Base-by-base conservation (phyloP, 2,329 filamentous ascomycete species). In the Cladobotryum protrusum region DNA sequence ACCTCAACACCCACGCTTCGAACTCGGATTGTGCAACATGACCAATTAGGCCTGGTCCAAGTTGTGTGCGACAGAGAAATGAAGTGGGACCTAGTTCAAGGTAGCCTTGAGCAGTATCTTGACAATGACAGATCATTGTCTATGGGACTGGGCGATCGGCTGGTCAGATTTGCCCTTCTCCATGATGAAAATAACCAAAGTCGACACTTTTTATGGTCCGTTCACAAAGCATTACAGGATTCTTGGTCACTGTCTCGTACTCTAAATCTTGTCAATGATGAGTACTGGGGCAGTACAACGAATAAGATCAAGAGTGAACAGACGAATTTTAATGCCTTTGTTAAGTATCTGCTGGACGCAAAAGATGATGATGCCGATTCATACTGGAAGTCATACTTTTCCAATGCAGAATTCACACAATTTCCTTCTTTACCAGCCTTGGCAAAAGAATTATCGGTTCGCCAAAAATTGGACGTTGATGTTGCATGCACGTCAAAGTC, bases 221-320 rank as follows among this genome's bases (percentile, higher is more conserved):
- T 74, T 59, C 75, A 78, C 51, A 76, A 79, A 50, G 71, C 71
- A 6, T 59, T 78, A 0, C 79, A 79, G 48, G 48, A 47, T 73
- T 12, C 74, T 74, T 71, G 71, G 68, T 2, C 69, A 73, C 64
- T 67, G 4, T 24, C 24, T 29, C 24, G 11, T 29, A 29, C 68
- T 5, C 54, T 73, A 2, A 56, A 71, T 2, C 61, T 71, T 5
- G 29, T 36, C n/a, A 29, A 12, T 4, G 13, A 39, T 5, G 35
- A 8, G 3, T 47, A 40, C 32, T 12, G 37, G 49, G 11, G 43
- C 14, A 4, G 6, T 8, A 9, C 7, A 8, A 4, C 24, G 6
- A 8, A 29, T 29, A 29, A 29, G 11, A 9, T 6, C 24, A 6
- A 2, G 24, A 29, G 24, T 2, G 24, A 29, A 9, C 34, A 19